These are phyloP conservation scores for Rhodotorula paludigena DNA, from an alignment of 768 basidiomycete genomes.

Conservation along the genomic window DNA sequence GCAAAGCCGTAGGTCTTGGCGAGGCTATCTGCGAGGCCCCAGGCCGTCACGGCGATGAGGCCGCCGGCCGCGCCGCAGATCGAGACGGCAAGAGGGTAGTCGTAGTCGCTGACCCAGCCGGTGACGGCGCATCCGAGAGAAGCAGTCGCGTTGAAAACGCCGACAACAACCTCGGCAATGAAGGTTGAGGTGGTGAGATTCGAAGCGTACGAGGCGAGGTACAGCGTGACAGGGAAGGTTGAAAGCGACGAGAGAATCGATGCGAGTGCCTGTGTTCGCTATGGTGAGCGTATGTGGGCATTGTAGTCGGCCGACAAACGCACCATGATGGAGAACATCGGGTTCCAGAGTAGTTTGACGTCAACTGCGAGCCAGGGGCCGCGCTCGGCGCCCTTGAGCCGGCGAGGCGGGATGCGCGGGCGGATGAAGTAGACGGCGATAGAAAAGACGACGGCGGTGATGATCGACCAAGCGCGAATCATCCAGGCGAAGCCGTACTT, in stretches of 20 bases:
- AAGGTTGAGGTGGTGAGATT: not conserved
- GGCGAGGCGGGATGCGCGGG: constrained; percentile 19
- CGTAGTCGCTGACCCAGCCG: constrained; percentile 11
- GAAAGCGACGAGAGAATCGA: constrained; percentile 23
- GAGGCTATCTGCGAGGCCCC: constrained; percentile 6
- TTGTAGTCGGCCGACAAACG: not conserved
- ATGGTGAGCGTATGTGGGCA: not conserved
- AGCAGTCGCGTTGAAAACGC: constrained; percentile 17
- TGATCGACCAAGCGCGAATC: constrained; percentile 26
- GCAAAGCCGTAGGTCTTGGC: constrained; percentile 19
- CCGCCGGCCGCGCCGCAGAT: constrained; percentile 17
- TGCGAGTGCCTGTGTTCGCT: not conserved
- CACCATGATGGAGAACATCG: constrained; percentile 27
- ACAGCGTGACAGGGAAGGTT: constrained; percentile 31
- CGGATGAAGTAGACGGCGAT: constrained; percentile 10
- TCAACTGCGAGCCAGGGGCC: constrained; percentile 18
- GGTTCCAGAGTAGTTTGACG: constrained; percentile 6
- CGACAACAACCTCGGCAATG: constrained; percentile 16
- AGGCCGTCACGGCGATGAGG: not conserved
- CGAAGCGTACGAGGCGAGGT: constrained; percentile 32
- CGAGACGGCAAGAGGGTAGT: not conserved
- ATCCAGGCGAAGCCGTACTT: constrained; percentile 27
- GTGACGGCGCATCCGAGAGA: constrained; percentile 14
- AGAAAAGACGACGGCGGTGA: constrained; percentile 1
- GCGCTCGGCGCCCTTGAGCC: not conserved